Evolutionary conservation across 176 grass and related monocot genomes (phyloP).

Genomic region (Bromus sterilis): DNA sequence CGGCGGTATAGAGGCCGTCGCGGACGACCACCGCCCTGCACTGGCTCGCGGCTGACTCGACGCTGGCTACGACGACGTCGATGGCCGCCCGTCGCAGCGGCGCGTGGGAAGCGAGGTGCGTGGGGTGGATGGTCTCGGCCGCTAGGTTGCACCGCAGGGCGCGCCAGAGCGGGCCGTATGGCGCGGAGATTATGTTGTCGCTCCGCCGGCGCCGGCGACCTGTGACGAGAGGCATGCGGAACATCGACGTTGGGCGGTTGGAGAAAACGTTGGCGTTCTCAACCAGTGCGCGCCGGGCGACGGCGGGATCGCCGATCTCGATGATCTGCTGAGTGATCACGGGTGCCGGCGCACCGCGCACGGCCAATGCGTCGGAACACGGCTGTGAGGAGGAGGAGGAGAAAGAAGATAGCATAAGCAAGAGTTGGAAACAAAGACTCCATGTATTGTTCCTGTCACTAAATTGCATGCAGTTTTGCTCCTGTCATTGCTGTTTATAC

Average conservation of each 20-base stretch:
- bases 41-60: background rate
- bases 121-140: constrained; percentile 9
- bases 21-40: constrained; percentile 2
- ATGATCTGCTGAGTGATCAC: background rate
- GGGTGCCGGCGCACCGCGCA: no score
- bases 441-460: no score
- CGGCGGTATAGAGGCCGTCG: constrained; percentile 1
- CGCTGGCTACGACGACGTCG: background rate
- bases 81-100: background rate
- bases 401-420: no score
- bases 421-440: no score
- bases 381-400: no score
- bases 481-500: no score
- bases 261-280: background rate
- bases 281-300: background rate
- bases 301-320: background rate
- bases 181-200: constrained; percentile 7
- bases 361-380: no score
- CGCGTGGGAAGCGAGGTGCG: background rate
- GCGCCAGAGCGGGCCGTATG: constrained; percentile 18
- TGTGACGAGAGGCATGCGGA: background rate
- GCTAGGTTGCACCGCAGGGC: constrained; percentile 11
- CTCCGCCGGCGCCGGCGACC: background rate
- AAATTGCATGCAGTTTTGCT: no score
- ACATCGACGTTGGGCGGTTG: background rate